Evolutionary conservation across 768 basidiomycete genomes (phyloP).

Genomic region (Guyanaporus albipodus): DNA sequence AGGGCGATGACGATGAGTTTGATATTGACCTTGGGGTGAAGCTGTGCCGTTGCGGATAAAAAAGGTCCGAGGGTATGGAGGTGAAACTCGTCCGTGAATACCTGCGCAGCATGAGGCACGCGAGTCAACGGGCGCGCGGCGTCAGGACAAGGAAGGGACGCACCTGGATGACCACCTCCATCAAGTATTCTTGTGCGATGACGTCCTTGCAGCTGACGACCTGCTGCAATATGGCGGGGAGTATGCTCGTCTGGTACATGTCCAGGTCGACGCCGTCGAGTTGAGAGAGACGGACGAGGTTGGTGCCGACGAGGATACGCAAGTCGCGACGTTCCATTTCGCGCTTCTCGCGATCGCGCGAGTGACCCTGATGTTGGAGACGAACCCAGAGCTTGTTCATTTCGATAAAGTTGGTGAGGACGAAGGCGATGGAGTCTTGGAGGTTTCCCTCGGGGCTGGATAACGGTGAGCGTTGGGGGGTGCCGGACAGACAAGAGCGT

Average conservation of each 20-base stretch:
- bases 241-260: slow-evolving; percentile 80
- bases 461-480: not conserved
- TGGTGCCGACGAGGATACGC: slow-evolving; percentile 95
- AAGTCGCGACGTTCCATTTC: slow-evolving; percentile 94
- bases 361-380: slow-evolving; percentile 96
- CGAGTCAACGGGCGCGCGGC: not conserved
- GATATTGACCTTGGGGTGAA: slow-evolving; percentile 98
- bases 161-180: slow-evolving; percentile 99
- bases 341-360: slow-evolving; percentile 94
- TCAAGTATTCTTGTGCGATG: slow-evolving; percentile 97
- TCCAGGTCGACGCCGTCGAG: slow-evolving; percentile 95
- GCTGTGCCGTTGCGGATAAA: slow-evolving; percentile 90
- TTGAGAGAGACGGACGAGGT: slow-evolving; percentile 91
- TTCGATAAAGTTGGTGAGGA: slow-evolving; percentile 97
- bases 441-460: slow-evolving; percentile 80
- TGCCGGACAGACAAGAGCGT: slow-evolving; percentile 18
- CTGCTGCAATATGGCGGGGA: slow-evolving; percentile 93
- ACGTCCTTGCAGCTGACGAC: slow-evolving; percentile 98
- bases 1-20: slow-evolving; percentile 97
- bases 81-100: slow-evolving; percentile 98
- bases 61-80: slow-evolving; percentile 94
- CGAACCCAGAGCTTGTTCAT: slow-evolving; percentile 99
- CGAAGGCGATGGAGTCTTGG: slow-evolving; percentile 93
- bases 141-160: slow-evolving; percentile 10
- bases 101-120: slow-evolving; percentile 46